phyloP scores from a whole-genome alignment of 2,329 filamentous ascomycete species.

The Erysiphe neolycopersici region DNA sequence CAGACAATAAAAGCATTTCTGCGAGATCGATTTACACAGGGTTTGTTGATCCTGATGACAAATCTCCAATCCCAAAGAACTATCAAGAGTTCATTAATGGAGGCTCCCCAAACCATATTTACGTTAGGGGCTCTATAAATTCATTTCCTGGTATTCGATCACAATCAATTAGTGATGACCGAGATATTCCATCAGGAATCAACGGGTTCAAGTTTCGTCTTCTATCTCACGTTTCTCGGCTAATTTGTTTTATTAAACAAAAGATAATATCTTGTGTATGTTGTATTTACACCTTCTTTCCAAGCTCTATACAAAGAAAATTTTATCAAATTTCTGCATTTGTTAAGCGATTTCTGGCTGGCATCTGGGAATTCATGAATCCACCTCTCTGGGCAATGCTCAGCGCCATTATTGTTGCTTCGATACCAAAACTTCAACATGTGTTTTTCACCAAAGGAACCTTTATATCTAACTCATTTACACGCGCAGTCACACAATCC shows the following conservation, averaged over 20 bases:
- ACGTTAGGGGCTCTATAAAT: conserved; percentile 25
- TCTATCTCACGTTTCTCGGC: conserved; percentile 13
- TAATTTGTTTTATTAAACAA: conserved; percentile 2
- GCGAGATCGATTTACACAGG: conserved; percentile 10
- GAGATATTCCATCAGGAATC: conserved; percentile 16
- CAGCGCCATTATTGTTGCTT: conserved; percentile 68
- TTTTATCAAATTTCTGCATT: conserved; percentile 18
- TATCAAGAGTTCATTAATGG: conserved; percentile 7
- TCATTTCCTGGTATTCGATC: conserved; percentile 30
- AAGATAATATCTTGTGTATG: conserved; percentile 4
- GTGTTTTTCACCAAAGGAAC: conserved; percentile 75
- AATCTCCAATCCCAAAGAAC: conserved; percentile 12
- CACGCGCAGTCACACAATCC: conserved; percentile 58
- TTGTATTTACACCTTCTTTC: conserved; percentile 21
- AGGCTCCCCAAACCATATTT: conserved; percentile 4
- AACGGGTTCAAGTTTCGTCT: conserved; percentile 18
- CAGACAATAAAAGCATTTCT: conserved; percentile 13
- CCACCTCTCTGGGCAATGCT: conserved; percentile 96
- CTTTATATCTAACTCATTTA: conserved; percentile 81
- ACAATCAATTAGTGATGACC: conserved; percentile 8
- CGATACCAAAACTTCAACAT: conserved; percentile 53
- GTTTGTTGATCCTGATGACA: conserved; percentile 17
- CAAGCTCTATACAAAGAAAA: conserved; percentile 22
- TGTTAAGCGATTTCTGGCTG: conserved; percentile 27
- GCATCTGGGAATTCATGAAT: conserved; percentile 90